phyloP scores from a whole-genome alignment of 2,329 filamentous ascomycete species.

The Claviceps citrina region DNA sequence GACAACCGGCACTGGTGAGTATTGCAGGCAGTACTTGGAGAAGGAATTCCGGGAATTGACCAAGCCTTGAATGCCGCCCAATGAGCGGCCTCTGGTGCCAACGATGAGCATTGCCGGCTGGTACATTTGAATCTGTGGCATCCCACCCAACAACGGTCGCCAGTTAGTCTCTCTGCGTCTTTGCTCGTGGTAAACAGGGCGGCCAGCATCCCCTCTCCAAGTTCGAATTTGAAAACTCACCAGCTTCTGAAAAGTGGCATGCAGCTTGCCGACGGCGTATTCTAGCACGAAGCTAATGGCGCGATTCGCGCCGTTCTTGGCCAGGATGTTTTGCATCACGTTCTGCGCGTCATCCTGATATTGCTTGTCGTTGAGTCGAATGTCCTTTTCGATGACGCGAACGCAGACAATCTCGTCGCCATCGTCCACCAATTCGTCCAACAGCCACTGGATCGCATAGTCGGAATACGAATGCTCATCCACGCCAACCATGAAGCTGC shows the following conservation, averaged over 20 bases:
- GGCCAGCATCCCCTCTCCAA: no score
- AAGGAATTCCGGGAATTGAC: slow-evolving; percentile 67
- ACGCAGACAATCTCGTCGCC: slow-evolving; percentile 88
- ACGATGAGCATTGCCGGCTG: slow-evolving; percentile 85
- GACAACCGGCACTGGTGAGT: slow-evolving; percentile 83
- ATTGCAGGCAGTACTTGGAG: slow-evolving; percentile 87
- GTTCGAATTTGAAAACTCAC: no score
- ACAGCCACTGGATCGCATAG: slow-evolving; percentile 80
- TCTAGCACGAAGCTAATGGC: slow-evolving; percentile 77
- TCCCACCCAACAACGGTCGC: slow-evolving; percentile 1
- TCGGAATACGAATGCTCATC: slow-evolving; percentile 88
- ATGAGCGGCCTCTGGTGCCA: slow-evolving; percentile 68
- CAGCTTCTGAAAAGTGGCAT: slow-evolving; percentile 80
- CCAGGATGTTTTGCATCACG: slow-evolving; percentile 60
- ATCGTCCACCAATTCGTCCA: slow-evolving; percentile 84
- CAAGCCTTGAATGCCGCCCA: slow-evolving; percentile 74
- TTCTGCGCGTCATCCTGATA: slow-evolving; percentile 64
- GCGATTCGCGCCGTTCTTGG: slow-evolving; percentile 63
- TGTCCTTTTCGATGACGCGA: slow-evolving; percentile 71
- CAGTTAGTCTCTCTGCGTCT: slow-evolving; percentile 5
- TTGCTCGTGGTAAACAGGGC: no score
- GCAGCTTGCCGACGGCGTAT: slow-evolving; percentile 76
- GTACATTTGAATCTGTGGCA: slow-evolving; percentile 66
- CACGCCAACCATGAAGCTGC: slow-evolving; percentile 80
- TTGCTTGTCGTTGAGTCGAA: slow-evolving; percentile 50